phyloP scores from a whole-genome alignment of 1,284 basidiomycete genomes.

The Ganoderma meredithae region DNA sequence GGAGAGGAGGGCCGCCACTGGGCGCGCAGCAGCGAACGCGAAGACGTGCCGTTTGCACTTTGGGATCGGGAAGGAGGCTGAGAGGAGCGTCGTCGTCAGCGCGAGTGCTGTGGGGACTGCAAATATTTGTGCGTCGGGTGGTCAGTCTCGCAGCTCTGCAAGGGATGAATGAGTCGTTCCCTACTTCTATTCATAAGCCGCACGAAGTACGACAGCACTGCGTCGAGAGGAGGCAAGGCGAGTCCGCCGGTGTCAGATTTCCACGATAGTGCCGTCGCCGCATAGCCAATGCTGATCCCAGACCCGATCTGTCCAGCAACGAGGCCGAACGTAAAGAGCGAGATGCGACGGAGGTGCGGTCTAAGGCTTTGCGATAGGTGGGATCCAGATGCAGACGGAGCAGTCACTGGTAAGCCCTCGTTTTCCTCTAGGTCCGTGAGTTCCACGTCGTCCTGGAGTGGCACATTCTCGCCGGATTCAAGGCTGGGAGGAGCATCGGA shows the following conservation, averaged over 20 bases:
- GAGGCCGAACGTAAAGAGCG: not conserved
- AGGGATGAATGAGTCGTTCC: not conserved
- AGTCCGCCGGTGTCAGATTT: not conserved
- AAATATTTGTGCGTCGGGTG: not conserved
- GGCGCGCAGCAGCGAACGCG: not conserved
- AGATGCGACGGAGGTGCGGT: not conserved
- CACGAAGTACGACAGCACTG: not conserved
- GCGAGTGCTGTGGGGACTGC: not conserved
- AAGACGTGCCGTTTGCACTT: constrained; percentile 2
- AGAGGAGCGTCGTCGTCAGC: constrained; percentile 7
- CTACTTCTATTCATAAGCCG: not conserved
- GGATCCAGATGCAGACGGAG: not conserved
- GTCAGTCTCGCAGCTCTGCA: not conserved
- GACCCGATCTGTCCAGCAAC: not conserved
- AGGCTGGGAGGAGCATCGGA: not conserved
- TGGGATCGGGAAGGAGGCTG: not conserved
- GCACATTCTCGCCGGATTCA: not conserved
- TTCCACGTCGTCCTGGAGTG: not conserved
- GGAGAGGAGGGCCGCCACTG: not conserved
- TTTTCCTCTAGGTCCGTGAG: not conserved
- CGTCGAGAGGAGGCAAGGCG: not conserved
- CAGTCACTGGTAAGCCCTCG: not conserved
- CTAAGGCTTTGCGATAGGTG: not conserved
- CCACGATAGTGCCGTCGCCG: not conserved
- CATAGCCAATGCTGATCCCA: not conserved